Base-by-base conservation (phyloP, 179 eudicot species). In the Camellia oleifera region DNA sequence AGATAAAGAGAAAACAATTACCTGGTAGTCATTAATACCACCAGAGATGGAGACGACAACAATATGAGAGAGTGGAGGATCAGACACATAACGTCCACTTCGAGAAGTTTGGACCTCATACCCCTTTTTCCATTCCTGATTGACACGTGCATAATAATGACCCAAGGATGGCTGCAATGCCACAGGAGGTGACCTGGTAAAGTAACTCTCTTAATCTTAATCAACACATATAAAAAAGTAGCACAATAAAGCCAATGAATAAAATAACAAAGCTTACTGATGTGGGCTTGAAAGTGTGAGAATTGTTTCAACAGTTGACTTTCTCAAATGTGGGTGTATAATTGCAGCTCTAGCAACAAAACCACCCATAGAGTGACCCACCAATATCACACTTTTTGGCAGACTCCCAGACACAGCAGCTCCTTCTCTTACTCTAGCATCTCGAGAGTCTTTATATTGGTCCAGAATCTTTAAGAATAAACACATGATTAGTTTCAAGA, bases 281-380 rank as follows among this genome's bases (percentile, higher is more conserved):
- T 97, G 99, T 11, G 99, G 99, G 81, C 89, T 87, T 81, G 99
- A 90, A 67, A 97, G 98, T 15, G 99, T 94, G 82, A 97, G 80
- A 86, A 97, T 74, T 68, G 99, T 97, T 87, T 93, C 91, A 77
- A 97, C 97, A 63, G 97, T 93, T 76, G 88, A 86, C 83, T 90
- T 94, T 81, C 97, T 84, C 71, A 97, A 79, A 82, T 90, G 84
- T 70, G 97, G 97, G 76, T 94, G 97, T 78, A 97, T 87, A 69
- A 84, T 69, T 61, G 97, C 97, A 81, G 98, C 98, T 90, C 99
- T 94, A 75, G 98, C 99, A 82, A 97, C 97, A 90, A 97, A 97
- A 81, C 99, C 99, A 68, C 99, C 99, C 97, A 94, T 92, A 77
- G 99, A 97, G 85, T 97, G 99, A 85, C 99, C 99, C 83, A 97